Base-by-base conservation (phyloP, 495 filamentous ascomycete species). In the Aspergillus sparsus region DNA sequence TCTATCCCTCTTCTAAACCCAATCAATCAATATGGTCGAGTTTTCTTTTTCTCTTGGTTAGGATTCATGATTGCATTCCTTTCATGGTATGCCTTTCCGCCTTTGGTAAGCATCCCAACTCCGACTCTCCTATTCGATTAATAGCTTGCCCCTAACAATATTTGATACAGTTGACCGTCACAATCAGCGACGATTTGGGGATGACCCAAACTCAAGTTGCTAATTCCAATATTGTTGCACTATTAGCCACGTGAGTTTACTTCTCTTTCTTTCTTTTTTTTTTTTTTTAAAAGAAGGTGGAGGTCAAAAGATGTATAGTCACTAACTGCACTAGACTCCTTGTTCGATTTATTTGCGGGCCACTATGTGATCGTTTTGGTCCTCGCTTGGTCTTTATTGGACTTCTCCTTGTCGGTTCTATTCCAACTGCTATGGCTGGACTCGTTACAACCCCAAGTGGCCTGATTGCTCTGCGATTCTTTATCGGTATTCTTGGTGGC, bases 1-100 rank as follows among this genome's bases (percentile, higher is more conserved):
- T 89, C 89, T 0, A 85, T 97, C 50, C 93, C 93, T 0, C 68
- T 90, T 35, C 71, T 97, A 32, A 97, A 97, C 69, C 87, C 89
- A 8, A 66, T 91, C 60, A 84, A 95, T 65, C 69, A 84, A 61
- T 91, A 98, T 81, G 92, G 93, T 47, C 83, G 92, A 3, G 91
- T 94, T 0, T 97, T 95, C 73, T 91, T 92, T 80, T 96, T 97
- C 76, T 91, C 92, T 0, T 97, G 93, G 88, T 83, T 91, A 50
- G 93, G 93, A 8, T 98, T 98, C 77, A 90, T 97, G 87, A 85
- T 97, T 58, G 91, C 92, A 18, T 98, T 98, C 78, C 89, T 91
- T 75, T 93, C 90, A 3, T 98, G 93, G 81, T 85, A 83, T 74
- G 85, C 90, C 1, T 93, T 93, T 76, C 90, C 90, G 55, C 90